Conservation (phyloP, 2,329 filamentous ascomycete species). For the Diplodia seriata region DNA sequence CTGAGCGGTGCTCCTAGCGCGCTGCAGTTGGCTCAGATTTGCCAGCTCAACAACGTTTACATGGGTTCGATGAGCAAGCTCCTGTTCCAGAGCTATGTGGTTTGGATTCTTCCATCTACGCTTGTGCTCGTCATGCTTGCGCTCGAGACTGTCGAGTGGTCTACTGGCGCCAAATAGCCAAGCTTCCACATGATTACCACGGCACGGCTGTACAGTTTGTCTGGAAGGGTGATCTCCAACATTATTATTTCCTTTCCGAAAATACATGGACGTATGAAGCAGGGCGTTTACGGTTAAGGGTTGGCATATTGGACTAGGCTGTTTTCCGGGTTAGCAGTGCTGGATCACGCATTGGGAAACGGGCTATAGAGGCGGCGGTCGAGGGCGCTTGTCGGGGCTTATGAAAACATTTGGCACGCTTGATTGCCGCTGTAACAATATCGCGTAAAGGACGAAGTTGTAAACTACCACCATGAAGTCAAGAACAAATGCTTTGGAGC, state of each 20-base stretch:
- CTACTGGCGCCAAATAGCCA: constrained; percentile 4
- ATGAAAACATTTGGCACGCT: background rate
- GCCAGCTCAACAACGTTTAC: constrained; percentile 96
- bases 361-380: background rate
- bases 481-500: background rate
- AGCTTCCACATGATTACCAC: background rate
- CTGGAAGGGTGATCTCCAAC: background rate
- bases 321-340: constrained; percentile 8
- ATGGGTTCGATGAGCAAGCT: constrained; percentile 93
- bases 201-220: background rate
- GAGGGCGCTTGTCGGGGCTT: background rate
- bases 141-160: constrained; percentile 90
- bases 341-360: constrained; percentile 19
- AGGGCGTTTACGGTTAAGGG: constrained; percentile 4
- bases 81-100: constrained; percentile 94
- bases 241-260: background rate
- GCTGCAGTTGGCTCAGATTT: constrained; percentile 95
- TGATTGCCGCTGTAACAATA: constrained; percentile 15
- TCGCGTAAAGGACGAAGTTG: background rate
- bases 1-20: constrained; percentile 93
- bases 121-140: constrained; percentile 89
- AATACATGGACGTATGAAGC: constrained; percentile 8
- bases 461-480: background rate
- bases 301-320: background rate
- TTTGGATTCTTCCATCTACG: constrained; percentile 96